Evolutionary conservation across 805 yeast species (phyloP).

Genomic region (Candida arabinofermentans): DNA sequence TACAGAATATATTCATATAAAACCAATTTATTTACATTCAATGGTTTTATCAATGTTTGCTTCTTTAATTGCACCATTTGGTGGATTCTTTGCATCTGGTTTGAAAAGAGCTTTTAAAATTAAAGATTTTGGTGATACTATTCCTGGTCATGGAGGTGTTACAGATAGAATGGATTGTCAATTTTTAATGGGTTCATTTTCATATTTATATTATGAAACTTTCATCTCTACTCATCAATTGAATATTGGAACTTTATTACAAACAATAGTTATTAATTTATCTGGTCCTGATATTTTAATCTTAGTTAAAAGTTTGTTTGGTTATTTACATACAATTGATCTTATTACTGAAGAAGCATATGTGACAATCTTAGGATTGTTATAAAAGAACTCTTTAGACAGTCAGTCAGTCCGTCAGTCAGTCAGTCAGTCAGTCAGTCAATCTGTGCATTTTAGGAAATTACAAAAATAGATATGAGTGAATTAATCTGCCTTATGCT

Average conservation of each 20-base stretch:
- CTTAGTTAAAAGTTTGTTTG: conserved; percentile 55
- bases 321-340: conserved; percentile 46
- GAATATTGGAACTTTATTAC: conserved; percentile 71
- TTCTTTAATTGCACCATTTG: conserved; percentile 95
- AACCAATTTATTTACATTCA: conserved; percentile 90
- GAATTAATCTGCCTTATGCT: no score
- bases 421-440: no score
- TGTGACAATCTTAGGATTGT: conserved; percentile 26
- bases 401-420: no score
- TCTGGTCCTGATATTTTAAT: conserved; percentile 60
- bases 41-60: conserved; percentile 89
- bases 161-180: conserved; percentile 98
- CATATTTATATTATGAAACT: conserved; percentile 88
- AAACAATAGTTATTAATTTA: conserved; percentile 69
- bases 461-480: no score
- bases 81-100: conserved; percentile 98
- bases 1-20: conserved; percentile 52
- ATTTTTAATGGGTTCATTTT: conserved; percentile 94
- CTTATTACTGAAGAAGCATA: conserved; percentile 34
- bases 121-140: conserved; percentile 96
- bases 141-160: conserved; percentile 98
- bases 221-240: conserved; percentile 73
- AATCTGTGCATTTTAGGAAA: no score
- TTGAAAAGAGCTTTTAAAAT: conserved; percentile 93
- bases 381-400: conserved; percentile 3